Conservation (phyloP, 306 rosid genomes). For the Citrullus colocynthis region DNA sequence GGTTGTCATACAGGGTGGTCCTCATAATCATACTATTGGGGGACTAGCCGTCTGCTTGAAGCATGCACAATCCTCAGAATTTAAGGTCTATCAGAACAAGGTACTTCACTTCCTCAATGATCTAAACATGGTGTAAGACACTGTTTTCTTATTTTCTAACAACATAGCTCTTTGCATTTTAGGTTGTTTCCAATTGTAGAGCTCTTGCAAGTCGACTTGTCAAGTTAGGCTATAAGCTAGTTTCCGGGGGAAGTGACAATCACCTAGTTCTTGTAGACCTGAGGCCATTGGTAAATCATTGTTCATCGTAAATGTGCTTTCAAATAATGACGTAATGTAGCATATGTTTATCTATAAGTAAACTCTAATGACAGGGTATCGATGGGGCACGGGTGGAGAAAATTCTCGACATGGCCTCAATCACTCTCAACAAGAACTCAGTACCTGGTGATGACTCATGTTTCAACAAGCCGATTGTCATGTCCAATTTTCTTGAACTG, state of each 20-base stretch:
- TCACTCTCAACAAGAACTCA: slow-evolving; percentile 89
- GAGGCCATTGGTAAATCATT: slow-evolving; percentile 63
- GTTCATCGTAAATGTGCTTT: neutral
- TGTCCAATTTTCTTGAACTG: neutral
- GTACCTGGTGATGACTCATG: slow-evolving; percentile 47
- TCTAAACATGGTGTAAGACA: neutral
- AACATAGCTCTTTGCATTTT: slow-evolving; percentile 7
- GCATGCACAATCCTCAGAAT: slow-evolving; percentile 62
- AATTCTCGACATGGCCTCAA: slow-evolving; percentile 85
- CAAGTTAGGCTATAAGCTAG: slow-evolving; percentile 64
- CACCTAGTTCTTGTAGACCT: slow-evolving; percentile 89
- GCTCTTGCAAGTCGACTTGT: slow-evolving; percentile 62
- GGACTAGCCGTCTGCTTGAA: slow-evolving; percentile 88
- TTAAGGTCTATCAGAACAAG: slow-evolving; percentile 72
- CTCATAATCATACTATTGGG: slow-evolving; percentile 94
- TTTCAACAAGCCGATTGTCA: neutral
- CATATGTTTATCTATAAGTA: neutral
- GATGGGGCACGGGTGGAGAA: slow-evolving; percentile 96
- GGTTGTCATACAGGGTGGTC: slow-evolving; percentile 68
- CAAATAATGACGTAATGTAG: neutral
- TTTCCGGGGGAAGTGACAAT: slow-evolving; percentile 94
- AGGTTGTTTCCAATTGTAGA: slow-evolving; percentile 84
- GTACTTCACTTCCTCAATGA: slow-evolving; percentile 19
- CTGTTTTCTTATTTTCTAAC: slow-evolving; percentile 9
- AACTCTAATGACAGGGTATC: slow-evolving; percentile 37